Evolutionary conservation across 768 basidiomycete genomes (phyloP), one percentile per base, ranked within the genome.

Genomic region (Pleurotus sapidus): DNA sequence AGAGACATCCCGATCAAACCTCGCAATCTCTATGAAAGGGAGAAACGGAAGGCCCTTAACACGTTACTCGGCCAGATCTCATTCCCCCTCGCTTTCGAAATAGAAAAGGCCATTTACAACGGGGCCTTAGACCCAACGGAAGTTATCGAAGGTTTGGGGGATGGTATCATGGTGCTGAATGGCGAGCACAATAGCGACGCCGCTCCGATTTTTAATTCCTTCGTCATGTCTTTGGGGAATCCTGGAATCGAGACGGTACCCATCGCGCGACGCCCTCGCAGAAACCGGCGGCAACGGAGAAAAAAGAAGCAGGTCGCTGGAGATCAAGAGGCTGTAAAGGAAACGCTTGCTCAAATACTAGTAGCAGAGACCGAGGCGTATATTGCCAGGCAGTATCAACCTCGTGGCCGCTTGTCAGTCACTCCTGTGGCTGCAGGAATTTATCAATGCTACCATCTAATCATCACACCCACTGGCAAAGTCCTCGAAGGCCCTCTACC

Each of bases 401-500:
- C 62, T 20, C 37, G 49, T 23, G 42, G 56, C 46, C 56, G 56
- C 46, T 59, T 59, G 50, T 48, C 60, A 37, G 46, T 55, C 3
- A 23, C 64, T 1, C 34, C 43, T 7, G n/a, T 53, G 5, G 24
- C 34, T 54, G 43, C 59, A 15, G 63, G 55, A 1, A 53, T 64
- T 12, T 64, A 46, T 27, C 68, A 74, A 27, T 63, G 75, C 0
- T 76, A 72, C 49, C 74, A 77, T 18, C 61, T 76, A 46, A 61
- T 72, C 49, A 57, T 78, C 4, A 79, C 78, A 0, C 77, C 77
- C 2, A 71, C 75, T 6, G 67, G 71, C 0, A 34, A 69, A 27
- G 67, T 74, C 47, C 59, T 78, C 37, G 75, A 77, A 61, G 77
- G 72, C 1, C 77, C 77, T 3, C 62, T 70, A 7, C 62, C 62